Evolutionary conservation across 2,329 filamentous ascomycete genomes (phyloP), one percentile per base, ranked within the genome.

Genomic region (Aspergillus puulaauensis): DNA sequence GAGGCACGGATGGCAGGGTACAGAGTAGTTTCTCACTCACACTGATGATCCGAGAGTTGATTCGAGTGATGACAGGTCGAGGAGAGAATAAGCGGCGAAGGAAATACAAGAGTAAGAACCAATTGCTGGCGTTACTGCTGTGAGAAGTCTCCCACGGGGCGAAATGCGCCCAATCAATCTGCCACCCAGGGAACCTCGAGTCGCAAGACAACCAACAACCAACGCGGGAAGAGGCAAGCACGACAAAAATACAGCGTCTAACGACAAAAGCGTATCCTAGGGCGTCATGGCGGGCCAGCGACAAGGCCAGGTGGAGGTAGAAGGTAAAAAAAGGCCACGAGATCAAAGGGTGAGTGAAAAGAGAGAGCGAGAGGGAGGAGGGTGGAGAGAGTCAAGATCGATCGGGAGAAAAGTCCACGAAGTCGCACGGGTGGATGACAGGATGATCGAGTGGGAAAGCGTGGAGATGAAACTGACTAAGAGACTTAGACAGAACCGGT

Each of bases 271-370:
- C 15, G 41, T 52, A 50, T 45, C 58, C 64, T 65, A 67, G 60
- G 64, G 61, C 61, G 63, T 64, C 65, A 67, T 67, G 63, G 57
- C 64, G 63, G 63, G 61, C 60, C 64, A 62, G 56, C 46, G 56
- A 58, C 43, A 61, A 50, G 64, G 61, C 64, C 62, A 61, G 55
- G 57, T 54, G 63, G 60, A 63, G 59, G 58, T 55, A 55, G 57
- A 51, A 56, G 50, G 9, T 4, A 31, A 31, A 11, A 31, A 31
- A 31, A 31, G 57, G 61, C 61, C 56, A 65, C 58, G 56, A 63
- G 60, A 61, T 54, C 53, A 46, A 51, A 52, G 44, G 51, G 46
- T 44, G 46, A 51, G 23, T 44, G 47, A 37, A 39, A 21, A 9
- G 23, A 37, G 24, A 31, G 23, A 11, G 48, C 31, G 19, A 49